Conservation (phyloP, 495 filamentous ascomycete genomes). For the Immersiella caudata region DNA sequence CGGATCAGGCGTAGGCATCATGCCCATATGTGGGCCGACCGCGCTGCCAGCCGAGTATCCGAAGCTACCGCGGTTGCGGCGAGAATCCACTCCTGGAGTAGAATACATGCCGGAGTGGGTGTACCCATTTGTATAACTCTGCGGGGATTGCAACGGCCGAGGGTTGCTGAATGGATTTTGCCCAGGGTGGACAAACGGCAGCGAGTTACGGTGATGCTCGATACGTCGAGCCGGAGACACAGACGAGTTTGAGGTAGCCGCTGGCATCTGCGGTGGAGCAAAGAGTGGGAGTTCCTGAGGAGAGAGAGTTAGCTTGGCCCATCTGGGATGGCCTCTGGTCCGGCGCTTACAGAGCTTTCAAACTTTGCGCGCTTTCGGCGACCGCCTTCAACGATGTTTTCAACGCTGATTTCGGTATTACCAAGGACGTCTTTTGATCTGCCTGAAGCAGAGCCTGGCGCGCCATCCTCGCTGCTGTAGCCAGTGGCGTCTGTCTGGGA, state of each 20-base stretch:
- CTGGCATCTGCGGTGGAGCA: slow-evolving; percentile 88
- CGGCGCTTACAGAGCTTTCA: slow-evolving; percentile 82
- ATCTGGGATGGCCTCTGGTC: background rate
- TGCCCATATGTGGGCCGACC: slow-evolving; percentile 46
- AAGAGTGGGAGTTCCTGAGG: slow-evolving; percentile 90
- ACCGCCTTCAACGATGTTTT: slow-evolving; percentile 96
- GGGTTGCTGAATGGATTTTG: slow-evolving; percentile 75
- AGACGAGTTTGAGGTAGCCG: slow-evolving; percentile 84
- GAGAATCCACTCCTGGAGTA: slow-evolving; percentile 61
- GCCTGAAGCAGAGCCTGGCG: slow-evolving; percentile 71
- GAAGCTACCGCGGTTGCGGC: slow-evolving; percentile 68
- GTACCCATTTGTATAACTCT: slow-evolving; percentile 64
- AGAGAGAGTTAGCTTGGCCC: slow-evolving; percentile 22
- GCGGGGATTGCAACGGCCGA: slow-evolving; percentile 75
- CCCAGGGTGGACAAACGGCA: slow-evolving; percentile 71
- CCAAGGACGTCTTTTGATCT: slow-evolving; percentile 78
- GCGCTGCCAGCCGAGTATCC: slow-evolving; percentile 49
- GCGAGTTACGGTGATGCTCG: slow-evolving; percentile 54
- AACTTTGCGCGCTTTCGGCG: slow-evolving; percentile 96
- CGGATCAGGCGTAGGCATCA: slow-evolving; percentile 89
- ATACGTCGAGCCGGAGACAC: slow-evolving; percentile 84
- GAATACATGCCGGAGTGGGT: slow-evolving; percentile 50
- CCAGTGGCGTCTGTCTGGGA: slow-evolving; percentile 65
- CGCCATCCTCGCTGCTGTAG: slow-evolving; percentile 82
- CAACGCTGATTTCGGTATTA: slow-evolving; percentile 95